Conservation (phyloP, 805 yeast genomes). For the Candida glaebosa region DNA sequence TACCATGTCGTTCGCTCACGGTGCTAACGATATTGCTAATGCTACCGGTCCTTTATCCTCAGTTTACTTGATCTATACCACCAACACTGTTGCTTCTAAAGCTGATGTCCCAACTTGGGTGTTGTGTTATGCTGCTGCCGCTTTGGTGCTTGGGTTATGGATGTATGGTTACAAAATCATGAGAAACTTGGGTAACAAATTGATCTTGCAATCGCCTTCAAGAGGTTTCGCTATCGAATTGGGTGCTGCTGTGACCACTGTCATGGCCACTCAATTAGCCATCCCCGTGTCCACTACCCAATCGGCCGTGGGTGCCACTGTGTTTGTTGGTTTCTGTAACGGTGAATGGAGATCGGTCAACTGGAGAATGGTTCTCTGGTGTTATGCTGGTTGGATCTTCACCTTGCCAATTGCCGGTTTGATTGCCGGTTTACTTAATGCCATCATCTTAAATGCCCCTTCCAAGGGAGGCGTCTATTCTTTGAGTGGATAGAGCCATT, state of each 20-base stretch:
- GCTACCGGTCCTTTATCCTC: constrained; percentile 76
- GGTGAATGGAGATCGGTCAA: constrained; percentile 59
- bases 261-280: constrained; percentile 68
- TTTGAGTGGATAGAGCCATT: constrained; percentile 4
- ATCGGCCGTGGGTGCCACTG: constrained; percentile 75
- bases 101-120: constrained; percentile 71
- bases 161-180: constrained; percentile 69
- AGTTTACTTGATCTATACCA: constrained; percentile 58
- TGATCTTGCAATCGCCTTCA: constrained; percentile 73
- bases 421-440: constrained; percentile 64
- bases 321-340: constrained; percentile 72
- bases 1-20: constrained; percentile 81
- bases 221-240: constrained; percentile 75
- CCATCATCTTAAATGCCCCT: constrained; percentile 65
- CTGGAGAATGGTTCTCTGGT: constrained; percentile 75
- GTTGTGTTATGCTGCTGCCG: constrained; percentile 61
- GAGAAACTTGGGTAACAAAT: constrained; percentile 67
- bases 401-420: constrained; percentile 74
- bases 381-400: constrained; percentile 67
- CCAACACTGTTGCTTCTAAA: constrained; percentile 43
- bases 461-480: constrained; percentile 28
- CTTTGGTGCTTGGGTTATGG: constrained; percentile 68
- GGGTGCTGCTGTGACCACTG: constrained; percentile 74
- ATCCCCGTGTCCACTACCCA: constrained; percentile 80
- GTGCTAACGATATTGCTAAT: constrained; percentile 75